Evolutionary conservation across 1,284 basidiomycete genomes (phyloP).

Genomic region (Singerocomus inundabilis): DNA sequence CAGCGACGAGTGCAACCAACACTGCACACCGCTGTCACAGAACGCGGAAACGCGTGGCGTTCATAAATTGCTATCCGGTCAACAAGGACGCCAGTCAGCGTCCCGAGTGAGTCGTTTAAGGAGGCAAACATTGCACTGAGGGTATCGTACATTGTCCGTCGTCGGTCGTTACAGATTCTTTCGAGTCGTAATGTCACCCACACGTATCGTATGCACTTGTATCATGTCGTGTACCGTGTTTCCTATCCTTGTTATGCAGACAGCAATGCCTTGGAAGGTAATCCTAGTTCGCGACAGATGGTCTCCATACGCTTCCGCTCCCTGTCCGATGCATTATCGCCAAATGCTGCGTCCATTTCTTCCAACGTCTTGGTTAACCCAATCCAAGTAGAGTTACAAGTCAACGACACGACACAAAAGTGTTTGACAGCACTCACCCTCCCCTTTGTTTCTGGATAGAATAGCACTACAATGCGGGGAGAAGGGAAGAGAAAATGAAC

Average conservation of each 20-base stretch:
- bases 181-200: not conserved
- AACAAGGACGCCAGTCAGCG: slow-evolving; percentile 1
- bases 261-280: slow-evolving; percentile 27
- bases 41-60: slow-evolving; percentile 4
- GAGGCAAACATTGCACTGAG: too few relatives aligned
- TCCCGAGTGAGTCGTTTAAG: not conserved
- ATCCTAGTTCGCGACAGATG: slow-evolving; percentile 32
- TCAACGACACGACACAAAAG: not conserved
- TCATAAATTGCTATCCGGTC: slow-evolving; percentile 5
- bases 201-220: not conserved
- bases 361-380: slow-evolving; percentile 29
- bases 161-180: not conserved
- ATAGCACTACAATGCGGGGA: slow-evolving; percentile 16
- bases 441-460: slow-evolving; percentile 35
- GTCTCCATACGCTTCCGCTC: slow-evolving; percentile 30
- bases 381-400: slow-evolving; percentile 8
- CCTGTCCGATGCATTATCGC: slow-evolving; percentile 28
- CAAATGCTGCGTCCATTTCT: slow-evolving; percentile 36
- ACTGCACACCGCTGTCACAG: not conserved
- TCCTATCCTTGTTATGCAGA: slow-evolving; percentile 10
- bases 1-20: too few relatives aligned
- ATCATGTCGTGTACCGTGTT: not conserved
- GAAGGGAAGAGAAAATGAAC: not conserved
- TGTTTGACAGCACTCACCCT: slow-evolving; percentile 21
- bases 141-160: not conserved